Evolutionary conservation across 2,329 filamentous ascomycete genomes (phyloP), one percentile per base, ranked within the genome.

Genomic region (Penicillium brasilianum): DNA sequence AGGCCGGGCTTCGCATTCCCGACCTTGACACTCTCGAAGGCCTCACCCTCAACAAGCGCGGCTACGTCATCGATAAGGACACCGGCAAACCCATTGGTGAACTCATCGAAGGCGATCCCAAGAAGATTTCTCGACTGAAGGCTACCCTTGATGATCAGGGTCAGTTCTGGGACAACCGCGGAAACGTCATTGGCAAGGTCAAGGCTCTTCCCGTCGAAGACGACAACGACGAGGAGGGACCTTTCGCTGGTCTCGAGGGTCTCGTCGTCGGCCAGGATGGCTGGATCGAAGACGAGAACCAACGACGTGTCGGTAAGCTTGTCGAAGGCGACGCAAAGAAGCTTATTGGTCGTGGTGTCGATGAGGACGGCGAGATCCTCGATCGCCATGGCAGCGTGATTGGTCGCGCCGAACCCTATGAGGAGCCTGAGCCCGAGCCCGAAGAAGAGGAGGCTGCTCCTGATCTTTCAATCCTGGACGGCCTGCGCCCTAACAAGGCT

Each of bases 81-180:
- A 71, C 78, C 10, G 80, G 82, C 39, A 83, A 81, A 48, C 77
- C 82, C 1, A 72, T 84, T 48, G 88, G 88, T 44, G 84, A 89
- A 55, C 74, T 88, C 13, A 75, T 82, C 14, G 85, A 88, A 63
- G 88, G 87, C 64, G 85, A 88, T 18, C 83, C 87, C 60, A 88
- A 88, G 78, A 89, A 88, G 74, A 79, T 87, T 66, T 69, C 76
- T 50, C 76, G 76, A 50, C 64, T 75, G 20, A 78, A 78, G 10
- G 70, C 66, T 20, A 66, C 69, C 16, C 73, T 77, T 25, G 88
- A 89, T 65, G 83, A 82, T 61, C 81, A 88, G 74, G 87, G 87
- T 20, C 87, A 89, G 69, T 85, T 89, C 58, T 81, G 88, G 70
- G 87, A 88, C 72, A 86, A 83, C 72, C 83, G 86, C 49, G 87